Base-by-base conservation (phyloP, 306 rosid genomes). In the Fagus sylvatica region DNA sequence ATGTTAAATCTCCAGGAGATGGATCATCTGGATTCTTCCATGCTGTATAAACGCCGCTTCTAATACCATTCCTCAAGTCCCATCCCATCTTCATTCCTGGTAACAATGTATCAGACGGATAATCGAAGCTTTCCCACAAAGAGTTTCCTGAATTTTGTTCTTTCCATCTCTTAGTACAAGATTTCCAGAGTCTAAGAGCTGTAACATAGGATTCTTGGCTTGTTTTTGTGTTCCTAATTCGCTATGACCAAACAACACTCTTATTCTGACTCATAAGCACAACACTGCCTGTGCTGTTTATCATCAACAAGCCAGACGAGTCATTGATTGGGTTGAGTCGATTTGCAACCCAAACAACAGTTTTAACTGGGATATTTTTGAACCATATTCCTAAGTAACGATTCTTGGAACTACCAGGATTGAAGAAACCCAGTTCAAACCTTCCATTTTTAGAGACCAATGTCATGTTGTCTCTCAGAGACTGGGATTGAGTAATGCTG, bases 271-370 rank as follows among this genome's bases (percentile, higher is more conserved):
- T 56, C 34, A 73, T 30, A 17, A 88, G 80, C 42, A 79, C 70
- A 75, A 73, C 69, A 34, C 51, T 54, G 36, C 83, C 74, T 1
- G 73, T 43, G 17, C 33, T 32, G 76, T 51, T 81, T 41, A 89
- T 75, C 6, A 2, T 70, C 46, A 86, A 69, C 74, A 53, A 22
- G 17, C 91, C 87, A 15, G 87, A 87, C 2, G 79, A 76, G n/a
- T 75, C 87, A 7, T 74, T 74, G 34, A 84, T 59, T 1, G 89
- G 90, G 13, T 71, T 87, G 40, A 48, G 73, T 40, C 89, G 12
- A 39, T 91, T 89, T 22, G 91, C 90, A 46, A 91, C 93, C 96
- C 91, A 91, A 70, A 89, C 91, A 41, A 81, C 48, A 3, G 89
- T 81, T 49, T 9, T 69, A 10, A 72, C 57, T 6, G 81, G 55